Percentiles rank a stretch among this genome's conserved stretches.
phyloP scores from a whole-genome alignment of 75 land plant species.

The Pinus tabuliformis region DNA sequence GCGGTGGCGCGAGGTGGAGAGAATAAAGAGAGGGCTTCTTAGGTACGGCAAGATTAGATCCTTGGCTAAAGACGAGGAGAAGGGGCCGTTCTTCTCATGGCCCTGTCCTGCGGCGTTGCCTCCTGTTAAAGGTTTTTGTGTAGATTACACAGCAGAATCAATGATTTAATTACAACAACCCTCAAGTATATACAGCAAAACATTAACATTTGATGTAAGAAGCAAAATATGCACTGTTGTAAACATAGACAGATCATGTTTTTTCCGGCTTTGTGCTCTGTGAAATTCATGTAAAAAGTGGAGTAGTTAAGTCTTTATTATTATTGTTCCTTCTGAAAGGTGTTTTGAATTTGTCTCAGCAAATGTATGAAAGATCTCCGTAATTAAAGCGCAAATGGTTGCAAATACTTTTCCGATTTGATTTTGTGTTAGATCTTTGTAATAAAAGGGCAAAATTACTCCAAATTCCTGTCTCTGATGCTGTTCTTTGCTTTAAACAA shows the following conservation, averaged over 20 bases:
- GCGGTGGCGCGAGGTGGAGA: constrained; percentile 7
- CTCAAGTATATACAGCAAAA: not conserved
- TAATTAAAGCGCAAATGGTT: no score
- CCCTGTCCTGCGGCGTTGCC: constrained; percentile 41
- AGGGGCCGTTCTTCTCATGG: constrained; percentile 58
- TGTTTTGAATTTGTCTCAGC: no score
- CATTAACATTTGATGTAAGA: not conserved
- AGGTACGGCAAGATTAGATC: constrained; percentile 7
- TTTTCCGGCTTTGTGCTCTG: not conserved
- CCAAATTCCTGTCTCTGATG: no score
- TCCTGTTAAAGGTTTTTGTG: constrained; percentile 29
- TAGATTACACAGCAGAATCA: constrained; percentile 15
- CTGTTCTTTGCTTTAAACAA: no score
- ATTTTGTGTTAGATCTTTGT: no score
- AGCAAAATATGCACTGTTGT: not conserved
- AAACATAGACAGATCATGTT: not conserved
- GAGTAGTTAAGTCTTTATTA: not conserved
- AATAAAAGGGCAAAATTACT: no score
- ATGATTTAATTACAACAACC: not conserved
- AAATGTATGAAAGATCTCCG: no score
- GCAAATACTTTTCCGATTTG: no score
- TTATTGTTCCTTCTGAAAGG: no score
- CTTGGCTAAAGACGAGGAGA: constrained; percentile 59
- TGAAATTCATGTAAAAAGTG: constrained; percentile 5
- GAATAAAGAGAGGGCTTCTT: not conserved